phyloP scores from a whole-genome alignment of 805 yeast genomes.

The Kodamaea kaohsiungensis region DNA sequence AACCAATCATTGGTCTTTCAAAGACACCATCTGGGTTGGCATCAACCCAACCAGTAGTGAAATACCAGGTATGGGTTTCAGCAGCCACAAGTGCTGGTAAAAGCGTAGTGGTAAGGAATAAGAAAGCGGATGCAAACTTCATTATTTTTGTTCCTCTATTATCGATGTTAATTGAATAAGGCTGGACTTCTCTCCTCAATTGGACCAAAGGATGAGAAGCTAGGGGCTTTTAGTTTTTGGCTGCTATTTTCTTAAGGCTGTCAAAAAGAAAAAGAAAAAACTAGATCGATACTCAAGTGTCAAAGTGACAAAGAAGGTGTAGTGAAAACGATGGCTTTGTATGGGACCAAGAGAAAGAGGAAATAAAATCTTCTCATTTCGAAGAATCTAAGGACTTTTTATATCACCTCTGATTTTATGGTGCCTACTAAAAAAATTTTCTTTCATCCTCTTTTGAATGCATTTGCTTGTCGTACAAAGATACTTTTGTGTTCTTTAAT shows the following conservation, averaged over 20 bases:
- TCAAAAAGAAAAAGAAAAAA: background rate
- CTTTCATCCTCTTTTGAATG: background rate
- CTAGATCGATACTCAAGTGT: background rate
- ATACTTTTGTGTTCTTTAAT: too few relatives aligned
- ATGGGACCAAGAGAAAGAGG: slow-evolving; percentile 5
- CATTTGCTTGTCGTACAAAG: background rate
- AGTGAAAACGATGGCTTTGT: background rate
- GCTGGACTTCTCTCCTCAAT: slow-evolving; percentile 8
- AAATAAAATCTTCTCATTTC: slow-evolving; percentile 7
- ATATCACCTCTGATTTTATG: background rate
- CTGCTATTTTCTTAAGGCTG: slow-evolving; percentile 2
- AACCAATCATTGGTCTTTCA: slow-evolving; percentile 60
- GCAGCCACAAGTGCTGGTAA: slow-evolving; percentile 28
- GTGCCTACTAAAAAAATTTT: background rate
- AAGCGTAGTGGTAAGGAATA: slow-evolving; percentile 14
- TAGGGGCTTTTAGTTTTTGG: background rate
- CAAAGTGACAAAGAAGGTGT: slow-evolving; percentile 5
- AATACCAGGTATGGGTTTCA: slow-evolving; percentile 62
- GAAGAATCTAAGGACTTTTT: background rate
- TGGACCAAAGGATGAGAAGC: slow-evolving; percentile 8
- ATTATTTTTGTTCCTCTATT: slow-evolving; percentile 6
- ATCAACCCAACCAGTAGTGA: slow-evolving; percentile 62
- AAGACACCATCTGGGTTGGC: slow-evolving; percentile 69
- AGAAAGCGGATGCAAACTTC: slow-evolving; percentile 15
- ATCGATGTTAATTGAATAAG: slow-evolving; percentile 5